phyloP scores from a whole-genome alignment of 139 green algal species.

The Spirogloea muscicola region DNA sequence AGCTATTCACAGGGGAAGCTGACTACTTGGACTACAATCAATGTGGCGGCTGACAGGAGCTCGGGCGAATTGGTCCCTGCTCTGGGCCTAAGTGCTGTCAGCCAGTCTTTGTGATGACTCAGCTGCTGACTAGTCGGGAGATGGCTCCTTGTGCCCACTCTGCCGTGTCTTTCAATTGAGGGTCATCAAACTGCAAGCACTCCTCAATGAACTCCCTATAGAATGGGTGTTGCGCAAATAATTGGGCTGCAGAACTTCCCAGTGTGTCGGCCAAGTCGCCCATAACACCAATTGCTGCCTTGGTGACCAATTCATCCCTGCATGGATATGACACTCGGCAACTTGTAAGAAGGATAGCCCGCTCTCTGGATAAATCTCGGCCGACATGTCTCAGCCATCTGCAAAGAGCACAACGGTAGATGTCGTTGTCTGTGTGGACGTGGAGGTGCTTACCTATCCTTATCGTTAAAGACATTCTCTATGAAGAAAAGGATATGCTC shows the following conservation, averaged over 20 bases:
- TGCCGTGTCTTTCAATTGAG: constrained; percentile 31
- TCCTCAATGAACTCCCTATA: constrained; percentile 46
- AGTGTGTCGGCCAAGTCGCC: constrained; percentile 65
- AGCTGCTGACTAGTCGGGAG: not conserved
- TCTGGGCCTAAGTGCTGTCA: too few species aligned
- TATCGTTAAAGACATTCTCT: constrained; percentile 61
- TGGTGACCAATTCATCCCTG: constrained; percentile 59
- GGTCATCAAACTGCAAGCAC: constrained; percentile 35
- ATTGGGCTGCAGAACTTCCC: not conserved
- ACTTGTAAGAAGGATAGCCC: too few species aligned
- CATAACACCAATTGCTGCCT: constrained; percentile 60
- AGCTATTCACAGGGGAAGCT: too few species aligned
- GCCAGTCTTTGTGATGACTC: too few species aligned
- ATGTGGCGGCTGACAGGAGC: too few species aligned
- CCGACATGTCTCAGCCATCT: too few species aligned
- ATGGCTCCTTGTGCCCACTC: constrained; percentile 21
- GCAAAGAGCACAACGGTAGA: too few species aligned
- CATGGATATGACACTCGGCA: constrained; percentile 23
- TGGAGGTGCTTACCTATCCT: constrained; percentile 27
- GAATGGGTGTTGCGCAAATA: constrained; percentile 42
- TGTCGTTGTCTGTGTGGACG: constrained; percentile 30
- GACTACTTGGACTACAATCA: too few species aligned
- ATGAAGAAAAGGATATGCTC: constrained; percentile 63
- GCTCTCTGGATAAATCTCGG: too few species aligned
- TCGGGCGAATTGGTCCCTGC: too few species aligned